Conservation (phyloP, 176 grass and related monocot species). For the Saccharum officinarum region DNA sequence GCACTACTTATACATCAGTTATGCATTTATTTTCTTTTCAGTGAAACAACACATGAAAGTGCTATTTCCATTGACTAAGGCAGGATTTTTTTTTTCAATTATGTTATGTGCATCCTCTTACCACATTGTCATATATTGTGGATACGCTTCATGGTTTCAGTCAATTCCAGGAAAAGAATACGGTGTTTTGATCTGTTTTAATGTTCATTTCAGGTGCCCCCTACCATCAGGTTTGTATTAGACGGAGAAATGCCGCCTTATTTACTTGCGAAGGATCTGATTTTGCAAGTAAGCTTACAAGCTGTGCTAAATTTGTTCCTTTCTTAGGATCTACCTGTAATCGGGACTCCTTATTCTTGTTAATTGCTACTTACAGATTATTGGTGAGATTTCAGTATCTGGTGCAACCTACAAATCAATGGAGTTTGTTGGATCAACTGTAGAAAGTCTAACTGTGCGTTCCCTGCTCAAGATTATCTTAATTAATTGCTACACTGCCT, state of each 20-base stretch:
- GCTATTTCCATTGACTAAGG: not conserved
- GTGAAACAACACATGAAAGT: not conserved
- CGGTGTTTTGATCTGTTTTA: slow-evolving; percentile 40
- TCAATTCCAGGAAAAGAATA: slow-evolving; percentile 15
- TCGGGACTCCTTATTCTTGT: not conserved
- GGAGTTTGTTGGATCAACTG: slow-evolving; percentile 79
- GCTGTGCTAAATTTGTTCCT: not conserved
- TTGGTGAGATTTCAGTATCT: slow-evolving; percentile 85
- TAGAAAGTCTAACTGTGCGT: slow-evolving; percentile 72
- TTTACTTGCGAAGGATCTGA: slow-evolving; percentile 98
- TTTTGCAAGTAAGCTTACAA: slow-evolving; percentile 81
- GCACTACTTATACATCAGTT: not conserved
- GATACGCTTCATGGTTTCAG: not conserved
- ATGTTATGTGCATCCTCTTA: not conserved
- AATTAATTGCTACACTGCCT: not conserved
- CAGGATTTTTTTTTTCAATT: not conserved
- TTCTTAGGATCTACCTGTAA: not conserved
- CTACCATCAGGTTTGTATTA: slow-evolving; percentile 78
- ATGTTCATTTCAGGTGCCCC: slow-evolving; percentile 69
- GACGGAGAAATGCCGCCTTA: slow-evolving; percentile 95
- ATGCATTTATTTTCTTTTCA: slow-evolving; percentile 3
- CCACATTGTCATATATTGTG: not conserved
- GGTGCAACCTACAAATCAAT: slow-evolving; percentile 96
- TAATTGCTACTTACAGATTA: slow-evolving; percentile 63
- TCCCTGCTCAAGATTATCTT: slow-evolving; percentile 22